A percentile compares a stretch with the other conserved stretches of the same genome.
These are phyloP conservation scores for Colletotrichum noveboracense DNA, from an alignment of 2,329 filamentous ascomycete genomes.

Conservation along the genomic window DNA sequence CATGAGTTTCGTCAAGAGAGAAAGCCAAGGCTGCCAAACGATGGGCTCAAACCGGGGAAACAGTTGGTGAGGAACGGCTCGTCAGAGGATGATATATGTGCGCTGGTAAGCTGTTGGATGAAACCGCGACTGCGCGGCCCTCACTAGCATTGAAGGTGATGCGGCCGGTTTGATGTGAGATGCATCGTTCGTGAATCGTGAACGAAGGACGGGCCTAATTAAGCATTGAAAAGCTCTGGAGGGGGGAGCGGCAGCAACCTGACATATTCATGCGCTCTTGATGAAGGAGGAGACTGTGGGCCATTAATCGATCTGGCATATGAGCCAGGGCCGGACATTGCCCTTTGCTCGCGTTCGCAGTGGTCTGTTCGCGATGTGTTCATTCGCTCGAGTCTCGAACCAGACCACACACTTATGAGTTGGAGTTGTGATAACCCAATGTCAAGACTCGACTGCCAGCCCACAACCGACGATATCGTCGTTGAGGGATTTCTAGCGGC, in stretches of 20 bases:
- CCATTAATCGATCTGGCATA: not conserved
- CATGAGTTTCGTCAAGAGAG: not conserved
- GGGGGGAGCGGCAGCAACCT: not conserved
- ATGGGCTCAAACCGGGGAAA: not conserved
- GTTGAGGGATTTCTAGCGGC: not conserved
- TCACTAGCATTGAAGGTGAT: not conserved
- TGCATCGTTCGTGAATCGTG: not conserved
- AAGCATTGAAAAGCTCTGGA: not conserved
- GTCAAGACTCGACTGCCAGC: not conserved
- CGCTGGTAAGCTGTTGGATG: not conserved
- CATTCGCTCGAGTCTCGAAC: not conserved
- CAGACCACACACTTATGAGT: not conserved
- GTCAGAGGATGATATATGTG: not conserved
- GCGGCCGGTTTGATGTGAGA: not conserved
- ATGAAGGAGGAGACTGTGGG: constrained; percentile 2
- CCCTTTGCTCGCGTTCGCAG: not conserved
- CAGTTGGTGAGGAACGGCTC: not conserved
- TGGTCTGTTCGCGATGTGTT: not conserved
- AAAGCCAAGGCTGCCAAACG: constrained; percentile 3
- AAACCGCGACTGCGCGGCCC: constrained; percentile 1
- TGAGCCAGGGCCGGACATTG: not conserved
- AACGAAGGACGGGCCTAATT: not conserved
- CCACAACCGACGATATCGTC: not conserved
- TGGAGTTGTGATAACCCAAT: not conserved
- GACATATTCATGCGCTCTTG: constrained; percentile 7